Base-by-base conservation (phyloP, 352 stramenopile species). In the Globisporangium lucens region DNA sequence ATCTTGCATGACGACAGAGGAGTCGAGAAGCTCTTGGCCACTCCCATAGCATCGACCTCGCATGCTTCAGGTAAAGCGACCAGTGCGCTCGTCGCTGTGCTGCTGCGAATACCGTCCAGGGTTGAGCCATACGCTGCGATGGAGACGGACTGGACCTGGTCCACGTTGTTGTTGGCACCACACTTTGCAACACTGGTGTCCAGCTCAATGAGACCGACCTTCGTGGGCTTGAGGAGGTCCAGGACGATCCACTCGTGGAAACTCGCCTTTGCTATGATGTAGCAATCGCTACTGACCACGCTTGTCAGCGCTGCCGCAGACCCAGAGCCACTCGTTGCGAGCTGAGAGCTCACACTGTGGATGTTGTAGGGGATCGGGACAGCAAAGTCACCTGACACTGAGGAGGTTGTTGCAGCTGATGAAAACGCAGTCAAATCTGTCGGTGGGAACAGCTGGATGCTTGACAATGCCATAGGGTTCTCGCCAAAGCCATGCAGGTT, bases 221-320 rank as follows among this genome's bases (percentile, higher is more conserved):
- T 55, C 46, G 78, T 77, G 10, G 74, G 80, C 5, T 56, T 51
- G 13, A 63, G 36, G 2, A 94, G 71, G 51, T 88, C 81, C 12
- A 94, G 57, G 13, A 94, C 72, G 2, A 94, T 64, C 83, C 83
- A 94, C 61, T 94, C 85, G 29, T 87, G 83, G 24, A 75, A 83
- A 0, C 82, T 84, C 0, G 79, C 38, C 4, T 46, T 53, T 7
- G 61, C 65, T 4, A 75, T 73, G 4, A 87, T 58, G 52, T 90
- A 94, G 52, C 83, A 94, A 9, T 68, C 59, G 7, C 56, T 69
- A 0, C 43, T 66, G 2, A 2, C 57, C 60, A 71, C 55, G 12
- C 70, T 77, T 13, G 73, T 56, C 2, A 91, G 56, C 0, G 77
- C 64, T 7, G 33, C 62, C 0, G 78, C 78, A 27, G 83, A 87